Percentiles rank a stretch among this genome's conserved stretches.
Conservation (phyloP, 768 basidiomycete species). For the Suillus subaureus region DNA sequence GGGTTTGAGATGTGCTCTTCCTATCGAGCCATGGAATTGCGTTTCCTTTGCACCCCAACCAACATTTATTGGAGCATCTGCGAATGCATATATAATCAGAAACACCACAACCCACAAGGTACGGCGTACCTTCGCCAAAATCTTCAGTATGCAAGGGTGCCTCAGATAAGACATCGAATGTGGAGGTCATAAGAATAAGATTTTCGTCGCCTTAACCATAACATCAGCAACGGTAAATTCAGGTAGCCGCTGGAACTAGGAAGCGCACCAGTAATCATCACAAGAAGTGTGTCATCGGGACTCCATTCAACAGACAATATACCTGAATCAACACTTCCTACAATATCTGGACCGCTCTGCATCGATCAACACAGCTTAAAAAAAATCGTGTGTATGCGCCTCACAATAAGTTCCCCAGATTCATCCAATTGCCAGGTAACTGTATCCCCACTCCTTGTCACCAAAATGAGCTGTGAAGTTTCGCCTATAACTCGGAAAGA, state of each 20-base stretch:
- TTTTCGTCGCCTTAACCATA: slow-evolving; percentile 62
- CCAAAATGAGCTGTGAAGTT: slow-evolving; percentile 60
- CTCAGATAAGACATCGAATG: slow-evolving; percentile 89
- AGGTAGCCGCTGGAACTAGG: not conserved
- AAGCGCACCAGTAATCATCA: slow-evolving; percentile 71
- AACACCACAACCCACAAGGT: not conserved
- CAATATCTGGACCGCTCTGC: slow-evolving; percentile 56
- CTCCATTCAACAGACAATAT: slow-evolving; percentile 86
- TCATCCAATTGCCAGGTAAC: slow-evolving; percentile 62
- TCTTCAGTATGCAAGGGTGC: slow-evolving; percentile 67
- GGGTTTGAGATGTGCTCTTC: slow-evolving; percentile 64
- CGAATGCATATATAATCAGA: slow-evolving; percentile 15
- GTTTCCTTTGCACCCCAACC: slow-evolving; percentile 98
- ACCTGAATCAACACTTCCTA: slow-evolving; percentile 86
- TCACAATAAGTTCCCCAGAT: slow-evolving; percentile 43
- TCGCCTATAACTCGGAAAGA: slow-evolving; percentile 75
- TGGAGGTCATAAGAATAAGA: slow-evolving; percentile 84
- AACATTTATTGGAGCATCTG: slow-evolving; percentile 90
- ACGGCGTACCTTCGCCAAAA: slow-evolving; percentile 74
- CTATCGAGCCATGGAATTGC: slow-evolving; percentile 95
- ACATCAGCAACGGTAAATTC: not conserved
- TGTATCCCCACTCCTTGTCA: slow-evolving; percentile 84
- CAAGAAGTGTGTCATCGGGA: slow-evolving; percentile 88
- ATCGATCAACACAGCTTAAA: not conserved
- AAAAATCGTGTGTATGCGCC: slow-evolving; percentile 17